Percentiles rank a stretch among this genome's conserved stretches.
Evolutionary conservation across 345 rosid genomes (phyloP).

Genomic region (Aethionema arabicum): DNA sequence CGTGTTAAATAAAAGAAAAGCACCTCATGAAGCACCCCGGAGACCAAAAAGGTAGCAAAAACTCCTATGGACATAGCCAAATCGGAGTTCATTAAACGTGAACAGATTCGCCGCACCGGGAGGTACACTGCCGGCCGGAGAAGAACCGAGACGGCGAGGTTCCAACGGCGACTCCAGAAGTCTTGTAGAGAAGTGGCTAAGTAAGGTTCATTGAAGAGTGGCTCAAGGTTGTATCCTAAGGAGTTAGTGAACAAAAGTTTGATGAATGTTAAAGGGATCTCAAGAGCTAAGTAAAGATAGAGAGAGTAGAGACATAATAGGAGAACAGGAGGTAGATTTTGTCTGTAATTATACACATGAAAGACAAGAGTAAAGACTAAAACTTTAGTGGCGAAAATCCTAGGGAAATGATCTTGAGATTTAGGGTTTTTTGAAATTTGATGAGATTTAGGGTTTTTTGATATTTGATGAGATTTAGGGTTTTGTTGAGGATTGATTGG

Average conservation of each 20-base stretch:
- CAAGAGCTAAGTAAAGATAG: constrained; percentile 42
- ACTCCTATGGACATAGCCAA: background rate
- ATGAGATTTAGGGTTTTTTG: too few relatives aligned
- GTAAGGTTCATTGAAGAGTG: constrained; percentile 53
- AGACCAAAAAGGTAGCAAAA: constrained; percentile 40
- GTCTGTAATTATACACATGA: constrained; percentile 22
- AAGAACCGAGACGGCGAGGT: constrained; percentile 51
- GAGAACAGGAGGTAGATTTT: constrained; percentile 36
- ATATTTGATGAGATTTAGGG: too few relatives aligned
- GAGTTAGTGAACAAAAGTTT: constrained; percentile 36
- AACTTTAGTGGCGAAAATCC: constrained; percentile 40
- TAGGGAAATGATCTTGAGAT: constrained; percentile 10
- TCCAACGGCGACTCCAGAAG: constrained; percentile 82
- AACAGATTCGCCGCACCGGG: constrained; percentile 6
- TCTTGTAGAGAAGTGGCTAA: constrained; percentile 66
- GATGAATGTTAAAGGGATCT: constrained; percentile 35
- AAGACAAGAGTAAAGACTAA: constrained; percentile 34
- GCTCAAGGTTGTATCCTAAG: constrained; percentile 40
- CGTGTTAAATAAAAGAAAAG: constrained; percentile 41
- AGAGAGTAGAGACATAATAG: constrained; percentile 34
- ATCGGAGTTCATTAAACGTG: background rate
- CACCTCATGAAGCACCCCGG: constrained; percentile 60
- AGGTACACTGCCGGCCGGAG: constrained; percentile 47
- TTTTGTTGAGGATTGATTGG: constrained; percentile 46
- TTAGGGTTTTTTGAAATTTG: constrained; percentile 30